Percentiles rank a stretch among this genome's conserved stretches.
phyloP scores from a whole-genome alignment of 305 asterid genomes.

The Rubia peregrina region DNA sequence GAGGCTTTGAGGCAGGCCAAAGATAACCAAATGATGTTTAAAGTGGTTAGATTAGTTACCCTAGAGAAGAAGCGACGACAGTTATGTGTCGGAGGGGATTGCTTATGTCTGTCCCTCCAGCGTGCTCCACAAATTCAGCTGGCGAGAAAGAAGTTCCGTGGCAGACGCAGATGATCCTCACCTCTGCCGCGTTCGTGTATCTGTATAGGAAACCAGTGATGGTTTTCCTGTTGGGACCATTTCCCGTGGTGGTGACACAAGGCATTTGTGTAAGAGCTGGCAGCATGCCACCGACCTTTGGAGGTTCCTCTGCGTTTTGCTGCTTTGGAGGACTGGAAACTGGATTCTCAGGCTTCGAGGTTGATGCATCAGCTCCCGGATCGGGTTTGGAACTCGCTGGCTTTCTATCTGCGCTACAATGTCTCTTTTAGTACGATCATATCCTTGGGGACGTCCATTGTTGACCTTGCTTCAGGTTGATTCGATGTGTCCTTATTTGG shows the following conservation, averaged over 20 bases:
- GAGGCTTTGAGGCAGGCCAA: not conserved
- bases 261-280: constrained; percentile 32
- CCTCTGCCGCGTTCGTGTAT: constrained; percentile 39
- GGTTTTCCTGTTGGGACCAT: constrained; percentile 58
- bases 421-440: not conserved
- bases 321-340: constrained; percentile 13
- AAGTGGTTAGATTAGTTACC: not conserved
- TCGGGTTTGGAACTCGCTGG: constrained; percentile 8
- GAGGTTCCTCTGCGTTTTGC: constrained; percentile 3
- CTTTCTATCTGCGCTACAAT: not conserved
- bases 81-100: constrained; percentile 62
- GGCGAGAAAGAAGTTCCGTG: constrained; percentile 61
- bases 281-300: not conserved
- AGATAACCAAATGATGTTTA: not conserved
- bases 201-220: constrained; percentile 48
- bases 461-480: constrained; percentile 13
- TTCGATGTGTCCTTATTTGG: constrained; percentile 2
- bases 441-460: not conserved
- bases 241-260: constrained; percentile 61
- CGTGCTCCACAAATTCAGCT: constrained; percentile 68
- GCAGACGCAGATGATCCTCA: constrained; percentile 60
- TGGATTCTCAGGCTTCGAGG: not conserved
- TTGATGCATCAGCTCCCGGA: not conserved
- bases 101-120: constrained; percentile 45
- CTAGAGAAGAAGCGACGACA: constrained; percentile 28